Evolutionary conservation across 129 eudicot genomes (phyloP).

Genomic region (Centella asiatica): DNA sequence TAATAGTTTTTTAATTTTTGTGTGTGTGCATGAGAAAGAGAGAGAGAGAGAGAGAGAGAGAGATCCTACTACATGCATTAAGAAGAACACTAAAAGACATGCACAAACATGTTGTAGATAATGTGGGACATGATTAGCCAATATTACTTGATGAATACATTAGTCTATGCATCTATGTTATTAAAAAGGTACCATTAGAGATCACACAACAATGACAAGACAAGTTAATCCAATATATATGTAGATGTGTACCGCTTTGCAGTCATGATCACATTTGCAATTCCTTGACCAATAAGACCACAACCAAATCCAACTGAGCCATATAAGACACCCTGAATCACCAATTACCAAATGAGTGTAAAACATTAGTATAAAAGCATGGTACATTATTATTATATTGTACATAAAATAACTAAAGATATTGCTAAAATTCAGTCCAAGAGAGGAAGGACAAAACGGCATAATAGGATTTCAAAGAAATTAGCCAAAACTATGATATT

Average conservation of each 20-base stretch:
- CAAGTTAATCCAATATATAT: not conserved
- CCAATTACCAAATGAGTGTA: conserved; percentile 12
- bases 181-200: not conserved
- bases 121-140: too few species aligned
- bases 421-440: too few species aligned
- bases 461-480: not conserved
- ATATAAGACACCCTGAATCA: conserved; percentile 72
- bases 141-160: too few species aligned
- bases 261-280: conserved; percentile 90
- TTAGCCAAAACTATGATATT: too few species aligned
- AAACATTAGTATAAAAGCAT: conserved; percentile 8
- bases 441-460: too few species aligned
- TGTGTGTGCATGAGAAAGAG: too few species aligned
- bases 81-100: too few species aligned
- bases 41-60: too few species aligned
- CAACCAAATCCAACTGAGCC: conserved; percentile 96
- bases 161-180: not conserved
- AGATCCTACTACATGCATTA: too few species aligned
- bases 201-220: not conserved
- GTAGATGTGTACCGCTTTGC: conserved; percentile 60
- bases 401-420: not conserved
- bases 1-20: too few species aligned
- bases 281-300: conserved; percentile 94
- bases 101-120: too few species aligned
- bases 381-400: not conserved